phyloP scores from a whole-genome alignment of 73 alveolate genomes.

The Symbiodinium pilosum region DNA sequence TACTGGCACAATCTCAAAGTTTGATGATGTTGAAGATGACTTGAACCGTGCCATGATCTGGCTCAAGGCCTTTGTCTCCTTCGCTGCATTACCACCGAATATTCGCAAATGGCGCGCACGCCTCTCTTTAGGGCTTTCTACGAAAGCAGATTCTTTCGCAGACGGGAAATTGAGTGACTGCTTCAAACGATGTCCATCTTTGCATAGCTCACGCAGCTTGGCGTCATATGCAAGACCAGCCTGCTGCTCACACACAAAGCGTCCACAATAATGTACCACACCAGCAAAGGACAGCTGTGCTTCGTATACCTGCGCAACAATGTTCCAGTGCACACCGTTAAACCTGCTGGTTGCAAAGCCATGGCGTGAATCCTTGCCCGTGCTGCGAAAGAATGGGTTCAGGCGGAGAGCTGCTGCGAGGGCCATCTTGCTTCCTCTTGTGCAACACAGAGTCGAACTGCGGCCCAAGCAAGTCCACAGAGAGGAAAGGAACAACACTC shows the following conservation, averaged over 20 bases:
- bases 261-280: not conserved
- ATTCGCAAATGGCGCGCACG: not conserved
- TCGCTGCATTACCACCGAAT: not conserved
- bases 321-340: not conserved
- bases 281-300: not conserved
- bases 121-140: not conserved
- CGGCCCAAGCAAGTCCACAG: too few relatives aligned
- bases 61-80: not conserved
- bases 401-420: too few relatives aligned
- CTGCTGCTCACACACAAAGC: not conserved
- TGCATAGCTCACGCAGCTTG: not conserved
- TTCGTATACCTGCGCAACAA: not conserved
- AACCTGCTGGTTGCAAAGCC: too few relatives aligned
- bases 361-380: too few relatives aligned
- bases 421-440: too few relatives aligned
- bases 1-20: not conserved
- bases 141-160: not conserved
- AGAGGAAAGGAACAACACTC: too few relatives aligned
- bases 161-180: not conserved
- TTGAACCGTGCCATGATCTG: not conserved
- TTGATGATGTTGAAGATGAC: not conserved
- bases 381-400: too few relatives aligned
- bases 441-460: too few relatives aligned
- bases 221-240: not conserved
- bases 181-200: not conserved